phyloP scores from a whole-genome alignment of 2,329 filamentous ascomycete species.

The Diaporthe citrichinensis region DNA sequence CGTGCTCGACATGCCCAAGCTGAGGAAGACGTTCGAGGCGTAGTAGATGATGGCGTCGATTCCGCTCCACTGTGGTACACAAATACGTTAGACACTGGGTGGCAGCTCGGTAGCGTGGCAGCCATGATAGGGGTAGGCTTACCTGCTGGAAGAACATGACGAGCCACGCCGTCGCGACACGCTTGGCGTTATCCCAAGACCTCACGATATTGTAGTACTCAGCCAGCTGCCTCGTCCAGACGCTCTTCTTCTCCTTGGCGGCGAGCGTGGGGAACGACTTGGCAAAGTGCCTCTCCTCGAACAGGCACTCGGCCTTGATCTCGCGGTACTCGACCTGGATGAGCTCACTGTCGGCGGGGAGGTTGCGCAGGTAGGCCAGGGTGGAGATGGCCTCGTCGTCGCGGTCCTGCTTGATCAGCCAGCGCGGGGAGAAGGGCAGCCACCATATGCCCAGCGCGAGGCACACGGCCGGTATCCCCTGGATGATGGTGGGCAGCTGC shows the following conservation, averaged over 20 bases:
- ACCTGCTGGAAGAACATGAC: constrained; percentile 64
- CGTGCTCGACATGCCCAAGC: constrained; percentile 44
- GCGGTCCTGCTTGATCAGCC: constrained; percentile 56
- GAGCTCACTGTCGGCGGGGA: constrained; percentile 50
- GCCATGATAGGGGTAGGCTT: not conserved
- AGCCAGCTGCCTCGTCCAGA: constrained; percentile 60
- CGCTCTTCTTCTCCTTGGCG: constrained; percentile 57
- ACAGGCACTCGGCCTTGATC: constrained; percentile 61
- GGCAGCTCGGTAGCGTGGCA: too few relatives aligned
- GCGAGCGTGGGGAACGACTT: constrained; percentile 60
- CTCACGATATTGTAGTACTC: constrained; percentile 64
- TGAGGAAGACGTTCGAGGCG: constrained; percentile 40
- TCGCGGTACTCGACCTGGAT: constrained; percentile 61
- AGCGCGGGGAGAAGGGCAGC: constrained; percentile 65
- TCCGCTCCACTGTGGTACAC: constrained; percentile 1
- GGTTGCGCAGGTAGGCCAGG: constrained; percentile 49
- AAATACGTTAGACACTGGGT: not conserved
- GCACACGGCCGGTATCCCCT: constrained; percentile 56
- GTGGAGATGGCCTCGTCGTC: constrained; percentile 45
- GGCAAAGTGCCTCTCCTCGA: constrained; percentile 58
- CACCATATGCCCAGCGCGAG: constrained; percentile 55
- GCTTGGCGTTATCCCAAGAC: constrained; percentile 64
- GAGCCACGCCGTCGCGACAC: constrained; percentile 58
- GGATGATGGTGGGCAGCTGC: constrained; percentile 62
- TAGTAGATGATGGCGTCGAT: constrained; percentile 40